Percentiles rank a stretch among this genome's conserved stretches.
Evolutionary conservation across 2,329 filamentous ascomycete species (phyloP).

Genomic region (Grosmannia penicillata): DNA sequence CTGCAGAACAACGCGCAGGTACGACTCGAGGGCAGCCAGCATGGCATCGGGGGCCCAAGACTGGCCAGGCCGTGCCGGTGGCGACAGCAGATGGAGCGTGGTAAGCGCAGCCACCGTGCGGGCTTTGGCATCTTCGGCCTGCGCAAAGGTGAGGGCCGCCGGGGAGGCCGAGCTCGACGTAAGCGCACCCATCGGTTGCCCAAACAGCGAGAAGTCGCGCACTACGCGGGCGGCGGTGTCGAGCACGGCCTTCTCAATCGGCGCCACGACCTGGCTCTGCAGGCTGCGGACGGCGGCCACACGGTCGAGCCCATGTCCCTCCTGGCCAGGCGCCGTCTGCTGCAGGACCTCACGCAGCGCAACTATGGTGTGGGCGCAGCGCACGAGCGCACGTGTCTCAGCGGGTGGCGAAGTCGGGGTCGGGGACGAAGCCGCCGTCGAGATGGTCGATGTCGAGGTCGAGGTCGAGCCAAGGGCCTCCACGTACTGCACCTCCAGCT

Average conservation of each 20-base stretch:
- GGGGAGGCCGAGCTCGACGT: conserved; percentile 26
- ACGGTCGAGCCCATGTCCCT: conserved; percentile 60
- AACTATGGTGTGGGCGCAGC: conserved; percentile 66
- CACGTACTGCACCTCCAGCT: conserved; percentile 72
- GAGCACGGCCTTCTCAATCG: conserved; percentile 60
- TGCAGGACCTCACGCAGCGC: conserved; percentile 60
- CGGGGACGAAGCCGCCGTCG: no score
- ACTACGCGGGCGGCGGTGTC: conserved; percentile 64
- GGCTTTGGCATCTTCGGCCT: conserved; percentile 62
- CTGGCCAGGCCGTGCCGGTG: conserved; percentile 38
- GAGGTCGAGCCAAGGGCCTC: conserved; percentile 28
- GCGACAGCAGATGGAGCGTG: conserved; percentile 70
- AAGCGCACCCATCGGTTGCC: no score
- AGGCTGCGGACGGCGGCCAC: conserved; percentile 60
- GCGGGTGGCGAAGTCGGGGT: no score
- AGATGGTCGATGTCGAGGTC: conserved; percentile 9
- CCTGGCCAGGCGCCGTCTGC: conserved; percentile 51
- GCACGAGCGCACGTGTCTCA: conserved; percentile 65
- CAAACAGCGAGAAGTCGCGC: conserved; percentile 72
- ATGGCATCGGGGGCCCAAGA: conserved; percentile 55
- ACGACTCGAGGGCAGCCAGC: conserved; percentile 62
- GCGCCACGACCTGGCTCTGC: conserved; percentile 49
- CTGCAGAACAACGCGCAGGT: conserved; percentile 68
- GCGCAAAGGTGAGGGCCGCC: conserved; percentile 40
- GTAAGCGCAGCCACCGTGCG: conserved; percentile 59